These are phyloP conservation scores for Saccharomyces hybrid DNA, from an alignment of 1,139 yeast genomes.

Conservation along the genomic window DNA sequence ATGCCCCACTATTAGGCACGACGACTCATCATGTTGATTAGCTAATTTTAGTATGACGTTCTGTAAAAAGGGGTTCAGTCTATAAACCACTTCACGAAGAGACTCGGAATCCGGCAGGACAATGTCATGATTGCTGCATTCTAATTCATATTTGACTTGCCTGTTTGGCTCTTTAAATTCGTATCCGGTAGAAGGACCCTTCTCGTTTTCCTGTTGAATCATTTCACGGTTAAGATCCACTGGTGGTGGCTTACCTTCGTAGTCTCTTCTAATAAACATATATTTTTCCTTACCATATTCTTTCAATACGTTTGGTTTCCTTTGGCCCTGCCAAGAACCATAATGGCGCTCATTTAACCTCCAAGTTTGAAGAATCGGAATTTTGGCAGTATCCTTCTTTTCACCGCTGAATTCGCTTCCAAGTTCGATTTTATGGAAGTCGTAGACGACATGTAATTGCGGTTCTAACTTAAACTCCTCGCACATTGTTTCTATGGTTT, in stretches of 20 bases:
- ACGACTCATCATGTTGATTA: slow-evolving; percentile 36
- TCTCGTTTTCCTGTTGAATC: slow-evolving; percentile 29
- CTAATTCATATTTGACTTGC: slow-evolving; percentile 29
- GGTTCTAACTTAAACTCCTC: slow-evolving; percentile 35
- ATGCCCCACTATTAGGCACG: slow-evolving; percentile 62
- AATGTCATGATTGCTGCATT: slow-evolving; percentile 34
- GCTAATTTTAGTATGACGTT: slow-evolving; percentile 38
- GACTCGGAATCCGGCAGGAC: slow-evolving; percentile 62
- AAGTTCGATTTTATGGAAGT: slow-evolving; percentile 3
- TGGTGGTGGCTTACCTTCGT: slow-evolving; percentile 61
- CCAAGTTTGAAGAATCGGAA: slow-evolving; percentile 43
- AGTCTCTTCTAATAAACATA: slow-evolving; percentile 62
- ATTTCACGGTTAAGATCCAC: slow-evolving; percentile 30
- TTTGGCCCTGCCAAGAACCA: slow-evolving; percentile 67
- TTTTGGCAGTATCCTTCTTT: slow-evolving; percentile 5
- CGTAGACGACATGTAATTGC: slow-evolving; percentile 9
- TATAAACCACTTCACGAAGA: slow-evolving; percentile 53
- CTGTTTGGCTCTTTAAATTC: slow-evolving; percentile 34
- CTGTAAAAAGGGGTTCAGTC: slow-evolving; percentile 51
- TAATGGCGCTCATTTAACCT: slow-evolving; percentile 73
- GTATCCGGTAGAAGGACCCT: slow-evolving; percentile 30
- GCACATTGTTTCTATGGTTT: slow-evolving; percentile 56
- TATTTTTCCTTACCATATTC: slow-evolving; percentile 53
- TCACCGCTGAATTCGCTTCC: not conserved
- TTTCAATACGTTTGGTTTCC: slow-evolving; percentile 46